Percentiles rank a stretch among this genome's conserved stretches.
Conservation (phyloP, 2,329 filamentous ascomycete genomes). For the Pseudocercospora macadamiae region DNA sequence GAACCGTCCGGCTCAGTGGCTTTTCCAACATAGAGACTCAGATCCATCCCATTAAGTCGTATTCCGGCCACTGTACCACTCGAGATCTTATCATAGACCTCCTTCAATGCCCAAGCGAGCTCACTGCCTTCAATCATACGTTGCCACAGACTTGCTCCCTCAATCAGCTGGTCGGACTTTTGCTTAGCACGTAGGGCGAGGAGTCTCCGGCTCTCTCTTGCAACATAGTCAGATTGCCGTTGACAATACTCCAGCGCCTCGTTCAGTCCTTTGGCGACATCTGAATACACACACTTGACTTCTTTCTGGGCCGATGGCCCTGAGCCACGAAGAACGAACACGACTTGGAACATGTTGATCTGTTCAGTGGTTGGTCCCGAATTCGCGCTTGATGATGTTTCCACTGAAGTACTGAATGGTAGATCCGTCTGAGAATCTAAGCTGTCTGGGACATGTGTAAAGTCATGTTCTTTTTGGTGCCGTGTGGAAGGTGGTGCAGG, state of each 20-base stretch:
- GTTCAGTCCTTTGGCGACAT: constrained; percentile 89
- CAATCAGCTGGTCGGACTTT: constrained; percentile 40
- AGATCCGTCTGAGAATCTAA: constrained; percentile 30
- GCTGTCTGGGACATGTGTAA: constrained; percentile 35
- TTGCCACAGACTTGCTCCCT: constrained; percentile 21
- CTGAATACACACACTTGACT: constrained; percentile 76
- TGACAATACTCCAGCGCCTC: constrained; percentile 93
- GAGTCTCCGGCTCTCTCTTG: constrained; percentile 85
- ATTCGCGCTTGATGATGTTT: constrained; percentile 33
- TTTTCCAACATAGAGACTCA: constrained; percentile 64
- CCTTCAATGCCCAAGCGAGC: constrained; percentile 37
- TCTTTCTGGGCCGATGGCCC: constrained; percentile 73
- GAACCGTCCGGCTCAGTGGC: background rate
- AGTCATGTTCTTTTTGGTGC: constrained; percentile 22
- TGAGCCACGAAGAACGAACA: constrained; percentile 85
- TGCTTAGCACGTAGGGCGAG: constrained; percentile 75
- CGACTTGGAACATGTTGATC: constrained; percentile 98
- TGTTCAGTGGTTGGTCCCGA: constrained; percentile 49
- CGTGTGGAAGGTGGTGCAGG: constrained; percentile 14
- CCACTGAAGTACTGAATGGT: constrained; percentile 33
- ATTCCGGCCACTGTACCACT: constrained; percentile 29
- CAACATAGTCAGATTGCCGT: constrained; percentile 85
- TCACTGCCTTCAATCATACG: constrained; percentile 34
- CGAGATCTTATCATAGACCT: constrained; percentile 30
- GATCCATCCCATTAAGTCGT: constrained; percentile 70